Percentiles rank a stretch among this genome's conserved stretches.
These are phyloP conservation scores for Astrothelium subdiscretum DNA, from an alignment of 495 filamentous ascomycete genomes.

Conservation along the genomic window DNA sequence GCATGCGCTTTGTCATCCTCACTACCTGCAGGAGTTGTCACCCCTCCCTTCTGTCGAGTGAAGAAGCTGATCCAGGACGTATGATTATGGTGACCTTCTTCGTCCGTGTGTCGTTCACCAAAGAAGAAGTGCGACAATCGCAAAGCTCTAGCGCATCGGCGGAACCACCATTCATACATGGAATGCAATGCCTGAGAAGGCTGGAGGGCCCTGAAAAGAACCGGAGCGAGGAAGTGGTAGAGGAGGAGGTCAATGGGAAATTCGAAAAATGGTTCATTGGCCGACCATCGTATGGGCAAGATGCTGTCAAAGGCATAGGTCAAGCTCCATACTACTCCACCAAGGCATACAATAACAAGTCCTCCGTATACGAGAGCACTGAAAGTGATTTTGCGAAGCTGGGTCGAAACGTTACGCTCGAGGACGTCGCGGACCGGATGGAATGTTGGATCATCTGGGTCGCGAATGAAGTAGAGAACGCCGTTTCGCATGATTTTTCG, in stretches of 20 bases:
- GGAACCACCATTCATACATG: constrained; percentile 96
- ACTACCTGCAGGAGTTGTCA: constrained; percentile 34
- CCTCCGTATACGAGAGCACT: constrained; percentile 92
- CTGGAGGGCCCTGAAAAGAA: constrained; percentile 68
- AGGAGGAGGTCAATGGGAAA: constrained; percentile 91
- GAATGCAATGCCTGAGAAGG: constrained; percentile 71
- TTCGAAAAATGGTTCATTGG: constrained; percentile 79
- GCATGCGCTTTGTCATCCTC: constrained; percentile 25
- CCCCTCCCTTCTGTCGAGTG: constrained; percentile 33
- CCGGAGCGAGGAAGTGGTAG: constrained; percentile 90
- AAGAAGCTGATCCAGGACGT: constrained; percentile 40
- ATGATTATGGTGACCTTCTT: constrained; percentile 59
- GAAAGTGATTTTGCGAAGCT: constrained; percentile 92
- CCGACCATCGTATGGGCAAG: constrained; percentile 85
- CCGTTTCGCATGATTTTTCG: constrained; percentile 91
- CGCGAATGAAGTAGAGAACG: constrained; percentile 95
- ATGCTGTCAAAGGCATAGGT: constrained; percentile 51
- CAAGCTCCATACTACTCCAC: constrained; percentile 92
- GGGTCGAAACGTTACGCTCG: constrained; percentile 82
- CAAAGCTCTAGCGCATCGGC: constrained; percentile 65
- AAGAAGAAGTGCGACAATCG: constrained; percentile 89
- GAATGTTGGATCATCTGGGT: constrained; percentile 97
- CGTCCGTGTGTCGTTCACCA: constrained; percentile 64
- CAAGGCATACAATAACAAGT: constrained; percentile 83
- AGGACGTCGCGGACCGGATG: constrained; percentile 95